Evolutionary conservation across 495 filamentous ascomycete species (phyloP), one percentile per base, ranked within the genome.

Genomic region (Schizothecium vesticola): DNA sequence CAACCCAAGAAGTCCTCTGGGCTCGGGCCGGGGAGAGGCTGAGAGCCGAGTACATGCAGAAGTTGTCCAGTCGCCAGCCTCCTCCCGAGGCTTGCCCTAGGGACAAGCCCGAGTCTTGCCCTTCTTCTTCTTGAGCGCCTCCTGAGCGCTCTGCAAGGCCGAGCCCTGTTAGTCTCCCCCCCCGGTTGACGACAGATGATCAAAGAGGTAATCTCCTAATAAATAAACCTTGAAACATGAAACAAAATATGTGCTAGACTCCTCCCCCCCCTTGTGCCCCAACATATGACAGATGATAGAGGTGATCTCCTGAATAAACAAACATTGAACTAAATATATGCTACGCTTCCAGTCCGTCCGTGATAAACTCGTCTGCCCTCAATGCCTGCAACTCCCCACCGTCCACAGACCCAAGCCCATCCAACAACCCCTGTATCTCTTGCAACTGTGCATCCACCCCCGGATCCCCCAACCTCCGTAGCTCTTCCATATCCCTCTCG

Each of bases 361-460:
- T 26, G 2, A 65, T 43, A 66, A 76, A 74, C n/a, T 57, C 33
- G 0, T 9, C 62, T 2, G 63, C 68, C 26, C 70, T 61, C 10
- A 74, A 62, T 1, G 51, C 64, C 57, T 65, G 36, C 24, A 69
- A 23, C 0, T n/a, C 10, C 12, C 31, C 60, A 0, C 59, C 65
- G 13, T 57, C 43, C 19, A 78, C 79, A n/a, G n/a, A 56, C 21
- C 68, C 61, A 6, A 78, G 64, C 3, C 31, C 67, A 11, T 65
- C 65, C 26, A 80, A 23, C 19, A 75, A 26, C 56, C n/a, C 64
- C 66, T 76, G 71, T 21, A 80, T 76, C 21, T 75, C 75, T 28
- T 59, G 57, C 12, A 79, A 3, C 66, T 77, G 64, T 25, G 0
- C 56, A 23, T 77, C 71, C 11, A 80, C 72, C 55, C 73, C 70